Conservation (phyloP, 2,329 filamentous ascomycete genomes). For the Cladosporium sp. region DNA sequence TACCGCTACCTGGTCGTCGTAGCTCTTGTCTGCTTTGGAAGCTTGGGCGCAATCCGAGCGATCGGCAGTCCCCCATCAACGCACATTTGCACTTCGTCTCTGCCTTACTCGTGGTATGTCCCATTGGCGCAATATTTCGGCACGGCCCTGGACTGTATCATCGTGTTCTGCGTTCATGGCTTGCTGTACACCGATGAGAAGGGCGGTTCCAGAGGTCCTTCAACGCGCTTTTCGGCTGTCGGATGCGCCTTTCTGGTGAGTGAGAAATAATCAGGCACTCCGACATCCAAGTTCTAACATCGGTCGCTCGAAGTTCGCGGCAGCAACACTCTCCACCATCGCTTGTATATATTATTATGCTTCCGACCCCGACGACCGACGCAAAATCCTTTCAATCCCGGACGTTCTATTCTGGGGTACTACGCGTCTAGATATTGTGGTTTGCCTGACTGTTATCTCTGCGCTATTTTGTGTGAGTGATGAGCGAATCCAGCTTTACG, state of each 20-base stretch:
- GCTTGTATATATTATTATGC: conserved; percentile 31
- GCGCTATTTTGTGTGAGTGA: conserved; percentile 26
- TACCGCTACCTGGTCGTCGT: conserved; percentile 36
- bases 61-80: conserved; percentile 37
- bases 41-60: conserved; percentile 32
- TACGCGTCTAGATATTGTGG: conserved; percentile 22
- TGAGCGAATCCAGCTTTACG: not conserved
- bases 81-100: conserved; percentile 43
- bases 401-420: conserved; percentile 33
- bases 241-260: conserved; percentile 26
- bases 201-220: conserved; percentile 10
- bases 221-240: conserved; percentile 18
- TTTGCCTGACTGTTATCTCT: conserved; percentile 23
- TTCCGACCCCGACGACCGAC: conserved; percentile 31
- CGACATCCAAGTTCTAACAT: not conserved
- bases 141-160: conserved; percentile 36
- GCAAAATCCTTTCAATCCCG: conserved; percentile 34
- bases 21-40: conserved; percentile 33
- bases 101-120: conserved; percentile 29
- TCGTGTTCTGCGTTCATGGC: conserved; percentile 31
- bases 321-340: not conserved
- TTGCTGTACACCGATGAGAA: conserved; percentile 19
- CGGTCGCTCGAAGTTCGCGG: conserved; percentile 24
- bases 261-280: not conserved
- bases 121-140: conserved; percentile 34